Conservation (phyloP, 2,329 filamentous ascomycete genomes). For the Beauveria scarabaeidicola region DNA sequence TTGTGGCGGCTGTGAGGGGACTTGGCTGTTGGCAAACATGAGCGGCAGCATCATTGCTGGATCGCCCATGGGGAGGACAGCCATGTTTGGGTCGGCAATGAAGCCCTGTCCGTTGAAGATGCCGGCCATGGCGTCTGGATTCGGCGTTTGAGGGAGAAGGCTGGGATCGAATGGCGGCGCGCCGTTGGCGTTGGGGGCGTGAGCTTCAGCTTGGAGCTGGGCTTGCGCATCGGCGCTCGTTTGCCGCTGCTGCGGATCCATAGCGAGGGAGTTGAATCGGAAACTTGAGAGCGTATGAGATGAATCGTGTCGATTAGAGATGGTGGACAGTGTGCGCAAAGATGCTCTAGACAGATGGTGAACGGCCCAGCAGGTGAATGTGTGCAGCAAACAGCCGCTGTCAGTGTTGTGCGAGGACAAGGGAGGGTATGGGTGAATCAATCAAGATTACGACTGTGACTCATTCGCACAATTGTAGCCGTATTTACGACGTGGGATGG, state of each 20-base stretch:
- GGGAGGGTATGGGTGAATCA: not conserved
- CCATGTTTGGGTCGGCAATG: not conserved
- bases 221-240: not conserved
- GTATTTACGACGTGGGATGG: not conserved
- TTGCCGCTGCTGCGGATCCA: not conserved
- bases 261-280: not conserved
- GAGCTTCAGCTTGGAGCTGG: conserved; percentile 11
- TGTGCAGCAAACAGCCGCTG: conserved; percentile 1
- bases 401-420: not conserved
- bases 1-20: not conserved
- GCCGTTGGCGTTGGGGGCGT: conserved; percentile 14
- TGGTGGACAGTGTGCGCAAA: not conserved
- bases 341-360: not conserved
- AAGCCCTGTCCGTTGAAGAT: conserved; percentile 10
- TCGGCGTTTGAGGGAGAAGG: conserved; percentile 16
- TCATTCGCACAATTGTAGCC: not conserved
- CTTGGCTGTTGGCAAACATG: conserved; percentile 23
- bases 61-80: conserved; percentile 18
- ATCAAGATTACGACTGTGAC: not conserved
- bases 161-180: conserved; percentile 16
- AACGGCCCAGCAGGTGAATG: not conserved
- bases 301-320: not conserved
- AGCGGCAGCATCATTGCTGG: conserved; percentile 24
- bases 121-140: conserved; percentile 17
- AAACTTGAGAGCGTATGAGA: not conserved